phyloP scores from a whole-genome alignment of 1,139 yeast species.

The Sugiyamaella japonica region DNA sequence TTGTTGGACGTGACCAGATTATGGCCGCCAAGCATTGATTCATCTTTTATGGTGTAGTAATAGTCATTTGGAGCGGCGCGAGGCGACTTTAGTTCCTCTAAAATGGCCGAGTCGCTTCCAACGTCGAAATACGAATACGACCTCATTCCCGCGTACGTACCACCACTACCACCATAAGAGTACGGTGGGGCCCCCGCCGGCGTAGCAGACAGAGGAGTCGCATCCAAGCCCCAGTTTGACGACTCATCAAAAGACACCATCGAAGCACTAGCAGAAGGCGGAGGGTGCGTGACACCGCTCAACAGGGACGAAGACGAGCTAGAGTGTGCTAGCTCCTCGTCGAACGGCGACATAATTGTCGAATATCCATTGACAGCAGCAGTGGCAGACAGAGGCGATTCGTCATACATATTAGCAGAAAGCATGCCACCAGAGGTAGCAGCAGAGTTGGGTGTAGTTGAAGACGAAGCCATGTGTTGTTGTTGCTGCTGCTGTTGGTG shows the following conservation, averaged over 20 bases:
- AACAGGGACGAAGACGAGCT: slow-evolving; percentile 12
- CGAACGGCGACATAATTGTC: slow-evolving; percentile 18
- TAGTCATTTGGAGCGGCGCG: slow-evolving; percentile 18
- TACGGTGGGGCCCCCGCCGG: neutral
- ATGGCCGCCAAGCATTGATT: neutral
- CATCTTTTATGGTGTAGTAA: slow-evolving; percentile 12
- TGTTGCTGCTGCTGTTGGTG: no score
- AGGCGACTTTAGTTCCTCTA: slow-evolving; percentile 20
- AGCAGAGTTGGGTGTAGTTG: slow-evolving; percentile 6
- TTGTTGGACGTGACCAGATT: neutral
- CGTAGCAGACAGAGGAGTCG: slow-evolving; percentile 9
- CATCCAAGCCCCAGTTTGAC: neutral
- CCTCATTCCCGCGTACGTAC: slow-evolving; percentile 12
- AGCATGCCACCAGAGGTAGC: slow-evolving; percentile 12
- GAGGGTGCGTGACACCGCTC: slow-evolving; percentile 1
- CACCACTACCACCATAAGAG: neutral
- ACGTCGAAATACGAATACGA: slow-evolving; percentile 22
- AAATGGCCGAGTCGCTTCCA: slow-evolving; percentile 4
- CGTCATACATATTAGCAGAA: slow-evolving; percentile 5
- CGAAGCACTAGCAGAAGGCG: slow-evolving; percentile 18
- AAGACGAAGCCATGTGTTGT: neutral
- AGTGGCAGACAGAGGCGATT: slow-evolving; percentile 6
- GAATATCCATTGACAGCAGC: slow-evolving; percentile 5
- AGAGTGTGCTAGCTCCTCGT: slow-evolving; percentile 16
- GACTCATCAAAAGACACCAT: slow-evolving; percentile 18